Evolutionary conservation across 768 basidiomycete species (phyloP).

Genomic region (Lactarius psammicola): DNA sequence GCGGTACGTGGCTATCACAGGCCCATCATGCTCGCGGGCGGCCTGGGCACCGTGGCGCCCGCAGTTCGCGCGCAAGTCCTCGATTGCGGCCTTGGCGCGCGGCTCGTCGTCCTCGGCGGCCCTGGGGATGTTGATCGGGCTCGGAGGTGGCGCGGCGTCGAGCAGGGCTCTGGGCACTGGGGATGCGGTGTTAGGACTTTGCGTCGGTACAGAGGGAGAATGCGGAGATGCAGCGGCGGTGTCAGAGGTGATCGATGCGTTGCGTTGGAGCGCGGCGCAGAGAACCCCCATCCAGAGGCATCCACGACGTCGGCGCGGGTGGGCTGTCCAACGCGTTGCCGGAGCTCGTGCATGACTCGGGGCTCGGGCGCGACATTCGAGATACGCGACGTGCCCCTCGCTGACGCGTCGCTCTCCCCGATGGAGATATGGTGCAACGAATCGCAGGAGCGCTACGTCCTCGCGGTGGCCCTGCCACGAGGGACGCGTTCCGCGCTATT

Average conservation of each 20-base stretch:
- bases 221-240: constrained; percentile 95
- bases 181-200: constrained; percentile 92
- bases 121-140: constrained; percentile 94
- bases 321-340: constrained; percentile 96
- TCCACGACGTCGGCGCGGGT: constrained; percentile 98
- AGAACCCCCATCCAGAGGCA: constrained; percentile 88
- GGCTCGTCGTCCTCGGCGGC: constrained; percentile 90
- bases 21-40: constrained; percentile 99
- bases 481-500: constrained; percentile 64
- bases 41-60: constrained; percentile 91
- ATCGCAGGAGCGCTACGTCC: constrained; percentile 94
- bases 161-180: constrained; percentile 89
- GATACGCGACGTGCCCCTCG: constrained; percentile 89
- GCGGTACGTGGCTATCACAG: constrained; percentile 97
- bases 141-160: constrained; percentile 95
- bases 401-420: constrained; percentile 91
- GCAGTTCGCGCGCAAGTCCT: constrained; percentile 73
- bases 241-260: constrained; percentile 95
- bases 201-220: constrained; percentile 98
- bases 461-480: constrained; percentile 75
- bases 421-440: constrained; percentile 99
- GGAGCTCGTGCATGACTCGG: constrained; percentile 94
- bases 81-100: constrained; percentile 78
- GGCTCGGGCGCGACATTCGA: constrained; percentile 90
- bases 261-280: constrained; percentile 61